Conservation (phyloP, 768 basidiomycete genomes). For the Obba rivulosa region DNA sequence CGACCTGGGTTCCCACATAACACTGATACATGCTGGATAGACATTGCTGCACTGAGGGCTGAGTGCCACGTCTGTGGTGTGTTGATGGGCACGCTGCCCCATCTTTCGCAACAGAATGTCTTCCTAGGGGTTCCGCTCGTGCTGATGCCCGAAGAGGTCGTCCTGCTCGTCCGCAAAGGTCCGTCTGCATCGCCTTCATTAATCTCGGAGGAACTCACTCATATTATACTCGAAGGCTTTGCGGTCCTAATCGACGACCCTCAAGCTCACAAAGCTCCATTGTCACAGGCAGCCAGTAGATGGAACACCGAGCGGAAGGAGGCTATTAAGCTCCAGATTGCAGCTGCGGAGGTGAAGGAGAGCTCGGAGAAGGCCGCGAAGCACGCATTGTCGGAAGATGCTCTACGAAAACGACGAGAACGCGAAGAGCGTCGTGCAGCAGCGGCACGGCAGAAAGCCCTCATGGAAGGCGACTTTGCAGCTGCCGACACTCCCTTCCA, state of each 20-base stretch:
- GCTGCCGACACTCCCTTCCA: too few species aligned
- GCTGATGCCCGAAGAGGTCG: slow-evolving; percentile 88
- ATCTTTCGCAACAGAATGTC: slow-evolving; percentile 92
- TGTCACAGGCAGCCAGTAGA: slow-evolving; percentile 36
- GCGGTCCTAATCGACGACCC: slow-evolving; percentile 76
- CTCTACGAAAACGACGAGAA: slow-evolving; percentile 65
- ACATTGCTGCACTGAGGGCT: slow-evolving; percentile 74
- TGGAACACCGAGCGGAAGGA: slow-evolving; percentile 52
- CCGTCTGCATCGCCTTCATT: slow-evolving; percentile 9
- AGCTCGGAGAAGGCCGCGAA: slow-evolving; percentile 36
- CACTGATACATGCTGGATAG: slow-evolving; percentile 33
- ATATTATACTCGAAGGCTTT: slow-evolving; percentile 60
- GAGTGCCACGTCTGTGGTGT: slow-evolving; percentile 81
- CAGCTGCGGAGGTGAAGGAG: slow-evolving; percentile 43
- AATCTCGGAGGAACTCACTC: too few species aligned
- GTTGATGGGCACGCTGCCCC: slow-evolving; percentile 86
- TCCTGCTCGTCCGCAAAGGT: slow-evolving; percentile 83
- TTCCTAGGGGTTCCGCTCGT: slow-evolving; percentile 91
- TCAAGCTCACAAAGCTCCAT: slow-evolving; percentile 48
- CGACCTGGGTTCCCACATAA: not conserved
- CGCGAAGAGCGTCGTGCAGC: slow-evolving; percentile 46
- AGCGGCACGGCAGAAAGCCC: slow-evolving; percentile 15
- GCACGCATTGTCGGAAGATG: slow-evolving; percentile 39
- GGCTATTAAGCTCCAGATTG: slow-evolving; percentile 42
- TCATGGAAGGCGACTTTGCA: slow-evolving; percentile 16